A percentile compares a stretch with the other conserved stretches of the same genome.
These are phyloP conservation scores for Emergomyces pasteurianus DNA, from an alignment of 2,329 filamentous ascomycete species.

Conservation along the genomic window DNA sequence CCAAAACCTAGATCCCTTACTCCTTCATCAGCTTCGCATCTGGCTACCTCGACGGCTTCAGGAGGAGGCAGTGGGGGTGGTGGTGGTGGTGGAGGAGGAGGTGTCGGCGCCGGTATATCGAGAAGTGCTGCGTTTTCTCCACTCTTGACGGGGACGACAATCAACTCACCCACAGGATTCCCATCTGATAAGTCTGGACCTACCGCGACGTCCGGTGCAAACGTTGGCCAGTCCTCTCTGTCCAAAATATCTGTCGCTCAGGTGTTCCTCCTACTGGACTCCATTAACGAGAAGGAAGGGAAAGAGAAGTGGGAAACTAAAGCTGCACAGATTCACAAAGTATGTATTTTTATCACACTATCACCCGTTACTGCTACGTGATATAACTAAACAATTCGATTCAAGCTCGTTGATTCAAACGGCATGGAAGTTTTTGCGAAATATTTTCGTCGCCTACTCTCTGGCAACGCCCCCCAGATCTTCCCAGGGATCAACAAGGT, in stretches of 20 bases:
- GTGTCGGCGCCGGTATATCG: slow-evolving; percentile 43
- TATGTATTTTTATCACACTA: slow-evolving; percentile 28
- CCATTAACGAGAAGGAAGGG: slow-evolving; percentile 88
- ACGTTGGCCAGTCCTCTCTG: slow-evolving; percentile 49
- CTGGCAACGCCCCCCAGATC: slow-evolving; percentile 81
- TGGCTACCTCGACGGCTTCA: slow-evolving; percentile 45
- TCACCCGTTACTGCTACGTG: neutral
- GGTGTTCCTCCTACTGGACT: slow-evolving; percentile 85
- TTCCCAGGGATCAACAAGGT: slow-evolving; percentile 68
- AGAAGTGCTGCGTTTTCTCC: slow-evolving; percentile 50
- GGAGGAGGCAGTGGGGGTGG: slow-evolving; percentile 39
- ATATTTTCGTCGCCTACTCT: slow-evolving; percentile 87
- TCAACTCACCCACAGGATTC: slow-evolving; percentile 42
- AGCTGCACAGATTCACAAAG: slow-evolving; percentile 83
- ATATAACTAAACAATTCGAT: slow-evolving; percentile 6
- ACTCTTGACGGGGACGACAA: slow-evolving; percentile 44
- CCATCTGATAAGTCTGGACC: slow-evolving; percentile 35
- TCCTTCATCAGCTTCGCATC: slow-evolving; percentile 42
- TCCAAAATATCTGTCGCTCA: slow-evolving; percentile 93
- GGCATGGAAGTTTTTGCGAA: slow-evolving; percentile 98
- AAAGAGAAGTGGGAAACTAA: slow-evolving; percentile 85
- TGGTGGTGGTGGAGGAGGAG: slow-evolving; percentile 41
- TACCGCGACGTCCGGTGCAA: slow-evolving; percentile 29
- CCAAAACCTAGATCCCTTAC: slow-evolving; percentile 44
- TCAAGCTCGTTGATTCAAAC: slow-evolving; percentile 85